Percentiles rank a stretch among this genome's conserved stretches.
Conservation (phyloP, 768 basidiomycete species). For the Macrolepiota fuliginosa region DNA sequence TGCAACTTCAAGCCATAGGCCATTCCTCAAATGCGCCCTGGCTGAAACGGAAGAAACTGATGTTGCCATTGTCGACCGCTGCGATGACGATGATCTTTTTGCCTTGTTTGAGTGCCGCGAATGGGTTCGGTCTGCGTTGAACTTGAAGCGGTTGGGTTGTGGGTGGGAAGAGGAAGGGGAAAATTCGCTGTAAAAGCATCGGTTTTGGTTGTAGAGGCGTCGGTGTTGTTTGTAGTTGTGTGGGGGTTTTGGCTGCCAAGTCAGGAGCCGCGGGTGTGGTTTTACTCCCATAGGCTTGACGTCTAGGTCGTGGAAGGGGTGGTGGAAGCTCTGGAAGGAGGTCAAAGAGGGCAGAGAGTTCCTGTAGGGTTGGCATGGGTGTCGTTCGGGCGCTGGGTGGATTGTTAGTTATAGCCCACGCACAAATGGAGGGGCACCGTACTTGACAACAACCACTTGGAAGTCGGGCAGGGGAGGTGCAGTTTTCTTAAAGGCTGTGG, state of each 20-base stretch:
- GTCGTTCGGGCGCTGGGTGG: constrained; percentile 72
- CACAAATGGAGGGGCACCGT: constrained; percentile 22
- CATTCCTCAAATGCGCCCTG: constrained; percentile 84
- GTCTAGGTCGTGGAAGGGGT: constrained; percentile 48
- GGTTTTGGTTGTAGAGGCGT: background rate
- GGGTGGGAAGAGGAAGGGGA: constrained; percentile 26
- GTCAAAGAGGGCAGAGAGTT: constrained; percentile 72
- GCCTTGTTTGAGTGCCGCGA: constrained; percentile 78
- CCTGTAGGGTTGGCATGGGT: constrained; percentile 76
- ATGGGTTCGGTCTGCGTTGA: constrained; percentile 60
- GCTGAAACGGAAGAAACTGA: constrained; percentile 86
- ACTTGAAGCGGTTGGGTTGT: constrained; percentile 17
- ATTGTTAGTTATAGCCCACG: background rate
- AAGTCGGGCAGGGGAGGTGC: constrained; percentile 82
- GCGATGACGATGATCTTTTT: constrained; percentile 84
- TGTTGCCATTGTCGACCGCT: constrained; percentile 83
- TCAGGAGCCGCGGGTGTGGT: constrained; percentile 14
- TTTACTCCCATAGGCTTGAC: constrained; percentile 19
- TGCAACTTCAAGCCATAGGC: constrained; percentile 49
- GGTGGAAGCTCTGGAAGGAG: constrained; percentile 66
- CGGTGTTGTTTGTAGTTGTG: background rate
- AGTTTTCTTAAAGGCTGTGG: constrained; percentile 78
- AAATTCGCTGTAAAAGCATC: constrained; percentile 14
- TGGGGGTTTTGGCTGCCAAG: constrained; percentile 10
- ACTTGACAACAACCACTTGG: constrained; percentile 85